phyloP scores from a whole-genome alignment of 1,284 basidiomycete species.

The Laetiporus sulphureus region DNA sequence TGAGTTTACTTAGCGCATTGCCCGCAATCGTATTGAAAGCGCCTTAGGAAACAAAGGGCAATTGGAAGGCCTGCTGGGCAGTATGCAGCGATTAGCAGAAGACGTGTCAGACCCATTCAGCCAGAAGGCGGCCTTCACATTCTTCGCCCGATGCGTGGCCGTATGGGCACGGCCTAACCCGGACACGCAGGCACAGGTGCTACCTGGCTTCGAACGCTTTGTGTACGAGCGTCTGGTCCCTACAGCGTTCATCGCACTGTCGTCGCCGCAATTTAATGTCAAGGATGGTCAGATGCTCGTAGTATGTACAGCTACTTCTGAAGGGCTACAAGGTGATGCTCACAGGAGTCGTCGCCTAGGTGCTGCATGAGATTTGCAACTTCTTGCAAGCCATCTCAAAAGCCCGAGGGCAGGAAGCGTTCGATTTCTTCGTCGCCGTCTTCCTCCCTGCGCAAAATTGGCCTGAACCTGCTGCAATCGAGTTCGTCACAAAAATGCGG shows the following conservation, averaged over 20 bases:
- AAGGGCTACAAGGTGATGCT: no score
- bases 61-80: conserved; percentile 67
- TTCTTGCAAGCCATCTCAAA: conserved; percentile 77
- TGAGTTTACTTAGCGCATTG: no score
- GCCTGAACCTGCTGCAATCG: conserved; percentile 70
- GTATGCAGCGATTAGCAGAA: conserved; percentile 71
- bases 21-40: neutral
- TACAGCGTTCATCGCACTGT: conserved; percentile 78
- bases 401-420: conserved; percentile 79
- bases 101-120: conserved; percentile 69
- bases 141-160: conserved; percentile 74
- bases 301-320: conserved; percentile 43
- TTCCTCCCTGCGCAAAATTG: conserved; percentile 89
- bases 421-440: conserved; percentile 72
- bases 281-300: conserved; percentile 83
- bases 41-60: conserved; percentile 71
- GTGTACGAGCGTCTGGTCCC: conserved; percentile 88
- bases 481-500: conserved; percentile 74
- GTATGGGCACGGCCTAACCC: conserved; percentile 67
- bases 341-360: no score
- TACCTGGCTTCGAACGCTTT: conserved; percentile 92
- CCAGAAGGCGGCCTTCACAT: conserved; percentile 78
- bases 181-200: conserved; percentile 34
- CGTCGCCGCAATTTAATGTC: conserved; percentile 77
- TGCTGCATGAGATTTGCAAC: conserved; percentile 82